These are phyloP conservation scores for Pseudogymnoascus sp. DNA, from an alignment of 2,329 filamentous ascomycete species.

Conservation along the genomic window DNA sequence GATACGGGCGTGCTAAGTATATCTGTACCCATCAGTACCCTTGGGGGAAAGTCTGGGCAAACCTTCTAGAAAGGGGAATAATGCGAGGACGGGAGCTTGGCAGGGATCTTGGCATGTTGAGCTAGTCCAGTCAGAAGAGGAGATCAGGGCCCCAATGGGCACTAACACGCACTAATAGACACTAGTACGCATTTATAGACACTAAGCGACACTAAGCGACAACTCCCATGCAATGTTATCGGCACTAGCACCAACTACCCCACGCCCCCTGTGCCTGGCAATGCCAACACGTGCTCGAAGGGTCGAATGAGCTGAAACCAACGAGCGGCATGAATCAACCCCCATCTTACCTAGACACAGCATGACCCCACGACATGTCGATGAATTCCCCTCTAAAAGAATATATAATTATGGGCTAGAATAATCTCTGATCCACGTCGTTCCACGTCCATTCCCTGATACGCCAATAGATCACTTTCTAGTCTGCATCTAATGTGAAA, in stretches of 20 bases:
- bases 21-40: neutral
- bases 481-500: neutral
- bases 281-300: neutral
- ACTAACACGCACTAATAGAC: too few relatives aligned
- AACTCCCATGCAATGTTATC: neutral
- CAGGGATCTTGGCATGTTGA: neutral
- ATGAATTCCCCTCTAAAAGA: too few relatives aligned
- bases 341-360: too few relatives aligned
- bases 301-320: neutral
- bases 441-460: neutral
- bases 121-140: neutral
- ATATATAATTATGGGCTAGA: too few relatives aligned
- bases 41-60: neutral
- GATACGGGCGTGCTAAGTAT: neutral
- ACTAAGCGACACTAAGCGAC: neutral
- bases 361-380: too few relatives aligned
- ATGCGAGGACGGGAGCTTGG: neutral
- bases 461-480: neutral
- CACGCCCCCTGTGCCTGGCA: neutral
- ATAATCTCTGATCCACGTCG: too few relatives aligned
- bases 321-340: too few relatives aligned
- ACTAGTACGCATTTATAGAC: too few relatives aligned
- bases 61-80: neutral
- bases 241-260: neutral
- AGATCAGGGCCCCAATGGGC: too few relatives aligned